A percentile compares a stretch with the other conserved stretches of the same genome.
phyloP scores from a whole-genome alignment of 108 stramenopile species.

The Aurantiochytrium sp. region DNA sequence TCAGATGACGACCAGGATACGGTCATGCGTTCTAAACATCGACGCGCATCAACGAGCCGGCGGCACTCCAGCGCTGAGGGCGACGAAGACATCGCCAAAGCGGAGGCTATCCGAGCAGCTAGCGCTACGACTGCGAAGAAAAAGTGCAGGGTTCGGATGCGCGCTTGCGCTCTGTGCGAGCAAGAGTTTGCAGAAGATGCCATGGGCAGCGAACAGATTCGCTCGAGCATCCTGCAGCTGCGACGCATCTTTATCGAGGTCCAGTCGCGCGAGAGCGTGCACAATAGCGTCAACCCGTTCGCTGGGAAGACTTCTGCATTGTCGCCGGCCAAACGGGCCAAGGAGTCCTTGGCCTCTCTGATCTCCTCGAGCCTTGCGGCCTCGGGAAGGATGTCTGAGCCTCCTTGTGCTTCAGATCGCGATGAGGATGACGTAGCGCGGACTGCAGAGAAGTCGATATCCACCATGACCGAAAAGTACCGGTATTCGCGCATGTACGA shows the following conservation, averaged over 20 bases:
- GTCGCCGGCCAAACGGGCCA: too few species aligned
- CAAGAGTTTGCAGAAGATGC: neutral
- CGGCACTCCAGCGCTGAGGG: neutral
- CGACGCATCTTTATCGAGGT: neutral
- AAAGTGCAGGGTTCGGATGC: neutral
- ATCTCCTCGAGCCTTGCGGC: too few species aligned
- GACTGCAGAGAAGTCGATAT: too few species aligned
- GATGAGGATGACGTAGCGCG: too few species aligned
- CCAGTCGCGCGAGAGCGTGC: neutral
- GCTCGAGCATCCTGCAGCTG: neutral
- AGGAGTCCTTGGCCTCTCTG: too few species aligned
- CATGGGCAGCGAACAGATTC: neutral
- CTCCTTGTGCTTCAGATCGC: too few species aligned
- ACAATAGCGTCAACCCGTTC: neutral
- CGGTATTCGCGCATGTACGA: slow-evolving; percentile 13
- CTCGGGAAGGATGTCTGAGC: too few species aligned
- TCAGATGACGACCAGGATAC: too few species aligned
- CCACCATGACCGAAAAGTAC: neutral
- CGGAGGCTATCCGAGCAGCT: neutral
- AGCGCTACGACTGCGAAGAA: too few species aligned
- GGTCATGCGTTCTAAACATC: too few species aligned
- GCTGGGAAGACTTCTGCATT: neutral
- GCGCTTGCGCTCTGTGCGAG: slow-evolving; percentile 10
- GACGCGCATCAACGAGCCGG: too few species aligned
- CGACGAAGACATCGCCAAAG: neutral